Evolutionary conservation across 176 grass and related monocot species (phyloP), one percentile per base, ranked within the genome.

Genomic region (Musa schizocarpa): DNA sequence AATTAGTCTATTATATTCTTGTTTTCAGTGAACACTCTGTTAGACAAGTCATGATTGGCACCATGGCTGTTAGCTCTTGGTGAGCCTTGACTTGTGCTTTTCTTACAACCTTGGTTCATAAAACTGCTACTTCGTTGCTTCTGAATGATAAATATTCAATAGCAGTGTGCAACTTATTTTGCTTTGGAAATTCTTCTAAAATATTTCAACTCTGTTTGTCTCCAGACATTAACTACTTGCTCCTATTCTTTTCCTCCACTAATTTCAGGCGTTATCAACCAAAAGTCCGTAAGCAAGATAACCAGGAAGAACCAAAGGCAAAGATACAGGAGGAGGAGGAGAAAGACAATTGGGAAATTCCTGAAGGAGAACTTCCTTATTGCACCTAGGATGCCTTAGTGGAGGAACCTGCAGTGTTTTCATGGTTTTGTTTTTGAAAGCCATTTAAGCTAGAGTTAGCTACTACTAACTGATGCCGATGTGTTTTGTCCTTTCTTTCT

Each of bases 341-440:
- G 24, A 24, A 24, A 24, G 72, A 74, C 53, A 58, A 56, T 74
- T 74, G 72, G 72, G 72, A 57, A 74, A 2, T 74, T 57, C 72
- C 72, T 11, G 72, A 56, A 56, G 72, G 72, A 57, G 72, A 74
- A 57, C 21, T 74, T 56, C 72, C 72, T 74, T 74, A 74, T 34
- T 74, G 72, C 10, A 13, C 11, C 11, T 20, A 70, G 16, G 43
- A n/a, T 52, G 34, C 68, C 13, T 70, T 52, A 69, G 29, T 17
- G 67, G 43, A 70, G 43, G 16, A 67, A 22, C 22, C 10, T 0
- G 17, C 3, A 2, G n/a, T 64, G 11, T 16, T 22, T 9, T 9
- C 61, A 63, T 63, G 34, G 34, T 43, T 43, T 43, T 43, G 34
- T 43, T 43, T 43, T 43, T 43, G 34, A 43, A 43, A 63, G 19